phyloP scores from a whole-genome alignment of 2,329 filamentous ascomycete genomes.

The Canariomyces notabilis region DNA sequence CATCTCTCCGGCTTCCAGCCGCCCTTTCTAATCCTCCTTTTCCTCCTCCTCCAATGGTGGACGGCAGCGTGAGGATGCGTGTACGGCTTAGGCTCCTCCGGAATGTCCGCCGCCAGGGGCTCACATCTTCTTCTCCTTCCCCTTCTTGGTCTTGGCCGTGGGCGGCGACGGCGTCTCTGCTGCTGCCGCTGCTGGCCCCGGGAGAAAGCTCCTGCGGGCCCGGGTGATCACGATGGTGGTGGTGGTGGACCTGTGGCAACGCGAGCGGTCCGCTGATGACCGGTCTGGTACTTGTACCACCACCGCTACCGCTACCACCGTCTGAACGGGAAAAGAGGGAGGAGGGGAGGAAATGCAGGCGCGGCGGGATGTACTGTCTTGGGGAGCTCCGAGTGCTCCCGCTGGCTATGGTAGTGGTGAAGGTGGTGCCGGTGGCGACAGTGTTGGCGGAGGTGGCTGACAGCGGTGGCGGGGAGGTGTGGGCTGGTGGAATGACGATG shows the following conservation, averaged over 20 bases:
- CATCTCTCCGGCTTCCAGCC: background rate
- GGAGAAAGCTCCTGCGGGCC: constrained; percentile 11
- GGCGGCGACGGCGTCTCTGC: too few species aligned
- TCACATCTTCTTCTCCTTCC: too few species aligned
- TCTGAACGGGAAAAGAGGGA: too few species aligned
- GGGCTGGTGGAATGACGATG: too few species aligned
- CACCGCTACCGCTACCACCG: too few species aligned
- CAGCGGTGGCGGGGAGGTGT: background rate
- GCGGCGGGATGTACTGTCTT: background rate
- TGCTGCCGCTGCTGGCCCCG: too few species aligned
- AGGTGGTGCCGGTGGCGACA: background rate
- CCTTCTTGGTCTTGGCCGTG: too few species aligned
- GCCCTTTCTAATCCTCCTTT: constrained; percentile 3
- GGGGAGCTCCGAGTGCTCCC: background rate
- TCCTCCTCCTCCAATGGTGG: background rate
- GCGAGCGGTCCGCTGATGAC: too few species aligned
- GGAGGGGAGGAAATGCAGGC: background rate
- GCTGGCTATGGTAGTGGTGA: background rate
- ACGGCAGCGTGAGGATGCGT: too few species aligned
- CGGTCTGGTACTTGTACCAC: too few species aligned
- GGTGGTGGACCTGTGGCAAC: too few species aligned
- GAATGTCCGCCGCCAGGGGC: constrained; percentile 3
- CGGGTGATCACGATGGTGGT: background rate
- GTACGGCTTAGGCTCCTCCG: background rate
- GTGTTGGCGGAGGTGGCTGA: too few species aligned